Percentiles rank a stretch among this genome's conserved stretches.
Conservation (phyloP, 148 eudicot genomes). For the Vaccinium corymbosum region DNA sequence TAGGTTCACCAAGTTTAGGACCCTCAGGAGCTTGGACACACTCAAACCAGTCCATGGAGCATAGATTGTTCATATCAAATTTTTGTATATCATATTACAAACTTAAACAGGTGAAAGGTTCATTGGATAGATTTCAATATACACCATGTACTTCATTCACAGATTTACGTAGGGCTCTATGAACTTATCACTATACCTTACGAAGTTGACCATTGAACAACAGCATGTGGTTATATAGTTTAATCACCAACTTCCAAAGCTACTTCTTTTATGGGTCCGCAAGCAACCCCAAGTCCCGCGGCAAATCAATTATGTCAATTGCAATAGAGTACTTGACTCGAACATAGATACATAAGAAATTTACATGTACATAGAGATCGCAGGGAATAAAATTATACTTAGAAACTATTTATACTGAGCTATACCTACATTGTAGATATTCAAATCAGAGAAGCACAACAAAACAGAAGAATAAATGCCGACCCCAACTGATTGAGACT, state of each 20-base stretch:
- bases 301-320: constrained; percentile 1
- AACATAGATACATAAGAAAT: neutral
- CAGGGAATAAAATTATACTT: neutral
- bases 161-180: too few species aligned
- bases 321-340: neutral
- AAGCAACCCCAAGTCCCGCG: neutral
- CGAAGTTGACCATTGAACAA: too few species aligned
- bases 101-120: too few species aligned
- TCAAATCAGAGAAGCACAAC: neutral
- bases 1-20: too few species aligned
- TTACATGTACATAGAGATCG: neutral
- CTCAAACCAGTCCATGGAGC: too few species aligned
- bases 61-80: too few species aligned
- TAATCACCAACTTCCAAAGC: neutral
- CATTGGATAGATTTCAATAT: too few species aligned
- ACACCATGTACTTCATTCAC: too few species aligned
- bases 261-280: neutral
- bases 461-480: neutral
- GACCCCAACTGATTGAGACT: neutral
- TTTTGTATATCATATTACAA: too few species aligned
- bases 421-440: neutral
- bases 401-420: neutral
- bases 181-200: too few species aligned
- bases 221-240: too few species aligned
- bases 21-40: too few species aligned